These are phyloP conservation scores for Luvunga scandens DNA, from an alignment of 345 rosid genomes.

Conservation along the genomic window DNA sequence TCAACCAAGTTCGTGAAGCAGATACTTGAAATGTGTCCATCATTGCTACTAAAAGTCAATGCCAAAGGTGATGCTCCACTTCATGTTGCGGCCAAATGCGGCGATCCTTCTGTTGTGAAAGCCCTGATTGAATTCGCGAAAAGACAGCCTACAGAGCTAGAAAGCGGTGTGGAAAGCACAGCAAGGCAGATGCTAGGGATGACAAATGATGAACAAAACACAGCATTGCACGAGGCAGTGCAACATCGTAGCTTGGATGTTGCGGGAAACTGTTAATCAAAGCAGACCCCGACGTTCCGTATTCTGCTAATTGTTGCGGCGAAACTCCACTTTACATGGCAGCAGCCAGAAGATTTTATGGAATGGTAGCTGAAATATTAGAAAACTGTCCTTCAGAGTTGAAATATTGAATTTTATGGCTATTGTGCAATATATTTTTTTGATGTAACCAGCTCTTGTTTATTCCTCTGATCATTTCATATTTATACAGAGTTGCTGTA, in stretches of 20 bases:
- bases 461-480: no score
- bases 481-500: no score
- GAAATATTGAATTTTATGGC: no score
- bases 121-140: not conserved
- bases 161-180: not conserved
- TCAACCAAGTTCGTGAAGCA: not conserved
- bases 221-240: slow-evolving; percentile 1
- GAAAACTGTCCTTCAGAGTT: not conserved
- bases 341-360: not conserved
- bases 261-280: not conserved
- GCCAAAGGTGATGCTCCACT: not conserved
- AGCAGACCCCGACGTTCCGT: not conserved
- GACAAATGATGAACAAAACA: not conserved
- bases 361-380: not conserved
- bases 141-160: not conserved
- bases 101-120: not conserved
- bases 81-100: not conserved
- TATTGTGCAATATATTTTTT: no score
- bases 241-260: not conserved
- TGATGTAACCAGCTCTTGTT: no score
- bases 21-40: not conserved
- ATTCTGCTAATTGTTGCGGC: not conserved
- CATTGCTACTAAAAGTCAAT: not conserved
- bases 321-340: not conserved
- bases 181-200: not conserved